Percentiles rank a stretch among this genome's conserved stretches.
Conservation (phyloP, 75 land plant species). For the Adiantum capillusveneris region DNA sequence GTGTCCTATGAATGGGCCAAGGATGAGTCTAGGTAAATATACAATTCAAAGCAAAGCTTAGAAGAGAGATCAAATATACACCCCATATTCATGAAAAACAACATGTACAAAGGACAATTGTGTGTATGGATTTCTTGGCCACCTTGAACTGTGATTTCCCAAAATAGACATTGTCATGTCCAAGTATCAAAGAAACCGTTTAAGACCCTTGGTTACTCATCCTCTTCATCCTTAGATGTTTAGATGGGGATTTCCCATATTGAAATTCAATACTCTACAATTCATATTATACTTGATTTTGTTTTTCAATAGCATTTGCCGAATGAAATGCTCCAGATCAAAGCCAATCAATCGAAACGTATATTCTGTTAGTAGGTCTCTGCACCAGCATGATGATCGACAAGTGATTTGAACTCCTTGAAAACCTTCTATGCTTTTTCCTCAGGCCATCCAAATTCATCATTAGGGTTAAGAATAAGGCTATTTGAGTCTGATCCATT, state of each 20-base stretch:
- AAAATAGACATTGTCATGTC: no score
- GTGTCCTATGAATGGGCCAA: no score
- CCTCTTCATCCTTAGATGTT: slow-evolving; percentile 26
- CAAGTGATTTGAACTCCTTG: slow-evolving; percentile 67
- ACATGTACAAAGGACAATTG: no score
- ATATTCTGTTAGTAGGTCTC: slow-evolving; percentile 79
- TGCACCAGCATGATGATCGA: slow-evolving; percentile 84
- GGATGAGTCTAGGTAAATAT: no score
- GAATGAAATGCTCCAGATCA: slow-evolving; percentile 80
- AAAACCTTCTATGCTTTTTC: slow-evolving; percentile 70
- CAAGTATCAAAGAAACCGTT: no score
- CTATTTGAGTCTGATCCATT: slow-evolving; percentile 83
- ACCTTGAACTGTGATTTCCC: no score
- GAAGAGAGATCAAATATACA: no score
- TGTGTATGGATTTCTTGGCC: no score
- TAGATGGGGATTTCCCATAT: slow-evolving; percentile 87
- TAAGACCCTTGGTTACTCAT: not conserved
- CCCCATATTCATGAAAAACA: no score
- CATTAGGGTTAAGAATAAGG: slow-evolving; percentile 69
- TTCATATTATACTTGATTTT: slow-evolving; percentile 85
- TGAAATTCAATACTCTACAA: slow-evolving; percentile 77
- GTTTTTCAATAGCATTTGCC: slow-evolving; percentile 71
- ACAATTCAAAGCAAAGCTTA: no score
- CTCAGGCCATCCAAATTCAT: slow-evolving; percentile 77
- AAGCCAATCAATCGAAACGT: slow-evolving; percentile 86